phyloP scores from a whole-genome alignment of 495 filamentous ascomycete genomes.

The Extremus antarcticus region DNA sequence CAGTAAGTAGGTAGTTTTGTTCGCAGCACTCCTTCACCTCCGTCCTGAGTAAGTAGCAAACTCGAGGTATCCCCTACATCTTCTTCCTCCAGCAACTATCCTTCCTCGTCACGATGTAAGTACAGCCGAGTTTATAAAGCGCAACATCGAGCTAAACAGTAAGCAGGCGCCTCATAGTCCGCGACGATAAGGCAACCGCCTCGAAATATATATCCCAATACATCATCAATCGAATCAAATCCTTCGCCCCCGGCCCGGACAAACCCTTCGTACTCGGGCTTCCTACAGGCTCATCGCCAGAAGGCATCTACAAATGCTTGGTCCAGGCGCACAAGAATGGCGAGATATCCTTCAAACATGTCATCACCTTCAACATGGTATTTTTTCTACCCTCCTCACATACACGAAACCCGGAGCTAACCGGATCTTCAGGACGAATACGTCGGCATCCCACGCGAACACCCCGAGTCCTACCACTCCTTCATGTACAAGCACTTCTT shows the following conservation, averaged over 20 bases:
- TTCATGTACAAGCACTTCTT: constrained; percentile 93
- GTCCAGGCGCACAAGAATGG: constrained; percentile 66
- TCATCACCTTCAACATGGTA: constrained; percentile 90
- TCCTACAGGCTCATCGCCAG: constrained; percentile 70
- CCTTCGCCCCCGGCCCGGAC: constrained; percentile 55
- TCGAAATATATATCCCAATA: constrained; percentile 73
- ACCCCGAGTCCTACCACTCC: constrained; percentile 74
- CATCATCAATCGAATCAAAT: constrained; percentile 67
- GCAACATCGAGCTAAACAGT: background rate
- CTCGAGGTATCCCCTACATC: too few relatives aligned
- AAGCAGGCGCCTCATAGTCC: constrained; percentile 72
- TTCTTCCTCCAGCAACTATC: too few relatives aligned
- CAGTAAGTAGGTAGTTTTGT: too few relatives aligned
- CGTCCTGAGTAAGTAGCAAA: too few relatives aligned
- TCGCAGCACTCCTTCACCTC: too few relatives aligned
- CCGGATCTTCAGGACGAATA: constrained; percentile 59
- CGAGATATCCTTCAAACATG: constrained; percentile 75
- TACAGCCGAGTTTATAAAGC: too few relatives aligned
- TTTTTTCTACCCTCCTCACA: constrained; percentile 7
- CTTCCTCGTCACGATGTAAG: too few relatives aligned
- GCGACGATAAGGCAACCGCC: constrained; percentile 52
- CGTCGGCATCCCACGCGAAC: constrained; percentile 67
- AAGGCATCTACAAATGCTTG: constrained; percentile 65
- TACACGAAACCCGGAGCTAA: background rate
- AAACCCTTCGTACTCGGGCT: constrained; percentile 75